Evolutionary conservation across 108 stramenopile species (phyloP).

Genomic region (Nitzschia sp.): DNA sequence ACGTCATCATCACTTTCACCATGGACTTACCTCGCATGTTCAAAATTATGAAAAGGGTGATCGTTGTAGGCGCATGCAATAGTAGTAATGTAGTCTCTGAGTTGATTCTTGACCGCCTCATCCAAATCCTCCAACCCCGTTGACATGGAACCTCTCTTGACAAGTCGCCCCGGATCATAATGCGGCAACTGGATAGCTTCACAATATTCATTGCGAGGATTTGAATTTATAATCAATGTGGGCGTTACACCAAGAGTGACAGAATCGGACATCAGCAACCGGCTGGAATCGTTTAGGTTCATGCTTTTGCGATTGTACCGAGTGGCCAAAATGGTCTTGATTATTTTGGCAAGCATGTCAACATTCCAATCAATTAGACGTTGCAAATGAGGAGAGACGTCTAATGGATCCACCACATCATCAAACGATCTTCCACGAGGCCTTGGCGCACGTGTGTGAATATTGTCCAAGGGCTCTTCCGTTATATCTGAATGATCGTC

Average conservation of each 20-base stretch:
- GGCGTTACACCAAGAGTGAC: neutral
- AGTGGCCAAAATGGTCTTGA: constrained; percentile 22
- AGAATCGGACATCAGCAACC: neutral
- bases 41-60: constrained; percentile 34
- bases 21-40: constrained; percentile 15
- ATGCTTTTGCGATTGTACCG: neutral
- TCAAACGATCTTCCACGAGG: neutral
- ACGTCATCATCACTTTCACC: no score
- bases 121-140: neutral
- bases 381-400: constrained; percentile 14
- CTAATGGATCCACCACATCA: neutral
- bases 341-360: constrained; percentile 14
- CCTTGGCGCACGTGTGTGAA: neutral
- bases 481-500: constrained; percentile 17
- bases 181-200: constrained; percentile 17
- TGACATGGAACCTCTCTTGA: constrained; percentile 1
- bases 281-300: neutral
- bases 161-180: neutral
- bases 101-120: constrained; percentile 7
- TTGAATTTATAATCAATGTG: neutral
- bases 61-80: constrained; percentile 28
- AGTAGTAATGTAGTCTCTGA: constrained; percentile 16
- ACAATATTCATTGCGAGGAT: neutral
- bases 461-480: constrained; percentile 4
- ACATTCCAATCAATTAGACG: constrained; percentile 37